Conservation (phyloP, 2,329 filamentous ascomycete species). For the Penicillium occitanis region DNA sequence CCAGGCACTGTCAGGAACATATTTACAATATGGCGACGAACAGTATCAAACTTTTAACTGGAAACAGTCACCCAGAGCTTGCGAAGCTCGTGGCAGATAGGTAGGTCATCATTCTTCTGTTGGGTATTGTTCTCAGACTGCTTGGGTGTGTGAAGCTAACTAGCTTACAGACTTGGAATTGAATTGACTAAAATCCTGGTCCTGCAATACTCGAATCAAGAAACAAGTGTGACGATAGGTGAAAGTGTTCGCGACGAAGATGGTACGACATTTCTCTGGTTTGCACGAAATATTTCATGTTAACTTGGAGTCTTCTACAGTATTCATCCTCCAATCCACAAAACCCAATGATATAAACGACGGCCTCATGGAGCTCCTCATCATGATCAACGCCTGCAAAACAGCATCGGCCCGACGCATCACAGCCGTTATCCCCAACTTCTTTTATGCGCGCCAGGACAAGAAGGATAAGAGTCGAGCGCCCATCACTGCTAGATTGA, state of each 20-base stretch:
- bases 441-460: slow-evolving; percentile 93
- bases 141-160: not conserved
- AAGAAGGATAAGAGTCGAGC: slow-evolving; percentile 96
- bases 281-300: slow-evolving; percentile 3
- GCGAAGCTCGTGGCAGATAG: slow-evolving; percentile 67
- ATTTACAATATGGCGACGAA: slow-evolving; percentile 59
- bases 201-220: slow-evolving; percentile 65
- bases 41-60: slow-evolving; percentile 72
- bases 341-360: slow-evolving; percentile 96
- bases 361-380: slow-evolving; percentile 94
- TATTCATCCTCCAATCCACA: slow-evolving; percentile 95
- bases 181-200: slow-evolving; percentile 69
- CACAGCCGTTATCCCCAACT: slow-evolving; percentile 93
- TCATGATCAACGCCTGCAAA: slow-evolving; percentile 96
- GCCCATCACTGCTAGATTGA: slow-evolving; percentile 93
- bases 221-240: slow-evolving; percentile 75
- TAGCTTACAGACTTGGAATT: slow-evolving; percentile 58
- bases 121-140: not conserved
- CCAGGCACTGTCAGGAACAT: not conserved
- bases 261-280: slow-evolving; percentile 51
- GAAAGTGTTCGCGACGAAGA: slow-evolving; percentile 97
- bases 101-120: slow-evolving; percentile 43
- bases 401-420: slow-evolving; percentile 83
- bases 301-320: slow-evolving; percentile 41
- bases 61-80: slow-evolving; percentile 72